These are phyloP conservation scores for Populus hybrid DNA, from an alignment of 441 rosid species.

Conservation along the genomic window DNA sequence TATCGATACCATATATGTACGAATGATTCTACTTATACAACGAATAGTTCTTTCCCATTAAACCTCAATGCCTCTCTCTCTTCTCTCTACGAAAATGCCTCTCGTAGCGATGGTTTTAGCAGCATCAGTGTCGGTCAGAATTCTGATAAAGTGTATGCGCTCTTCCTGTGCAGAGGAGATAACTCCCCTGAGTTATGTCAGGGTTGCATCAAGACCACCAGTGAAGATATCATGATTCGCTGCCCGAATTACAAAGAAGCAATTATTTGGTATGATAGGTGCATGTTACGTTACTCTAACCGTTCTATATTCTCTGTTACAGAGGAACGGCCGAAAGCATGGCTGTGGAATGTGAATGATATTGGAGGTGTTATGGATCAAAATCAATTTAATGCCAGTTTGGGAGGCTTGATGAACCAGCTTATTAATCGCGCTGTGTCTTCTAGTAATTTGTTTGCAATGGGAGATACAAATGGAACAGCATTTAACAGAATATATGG, in stretches of 20 bases:
- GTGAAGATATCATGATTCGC: not conserved
- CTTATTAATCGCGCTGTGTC: not conserved
- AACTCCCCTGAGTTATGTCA: not conserved
- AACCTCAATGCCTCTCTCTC: too few relatives aligned
- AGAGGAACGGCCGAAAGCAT: too few relatives aligned
- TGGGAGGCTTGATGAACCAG: too few relatives aligned
- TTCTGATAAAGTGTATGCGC: constrained; percentile 12
- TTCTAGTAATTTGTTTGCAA: constrained; percentile 4
- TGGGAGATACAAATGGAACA: not conserved
- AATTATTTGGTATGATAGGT: constrained; percentile 30
- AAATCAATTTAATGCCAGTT: too few relatives aligned
- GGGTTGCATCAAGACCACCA: constrained; percentile 21
- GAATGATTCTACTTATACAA: too few relatives aligned
- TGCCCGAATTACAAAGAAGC: constrained; percentile 24
- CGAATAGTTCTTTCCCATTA: too few relatives aligned
- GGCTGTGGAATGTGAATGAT: too few relatives aligned
- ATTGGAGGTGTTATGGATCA: too few relatives aligned
- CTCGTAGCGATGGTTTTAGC: not conserved
- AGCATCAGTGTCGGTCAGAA: not conserved
- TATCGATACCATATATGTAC: too few relatives aligned
- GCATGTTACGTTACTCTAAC: constrained; percentile 32
- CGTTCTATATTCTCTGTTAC: not conserved
- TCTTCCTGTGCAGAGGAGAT: constrained; percentile 30
- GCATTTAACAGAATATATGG: not conserved
- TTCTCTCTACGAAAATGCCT: not conserved